Evolutionary conservation across 305 asterid species (phyloP).

Genomic region (Euphrasia arctica): DNA sequence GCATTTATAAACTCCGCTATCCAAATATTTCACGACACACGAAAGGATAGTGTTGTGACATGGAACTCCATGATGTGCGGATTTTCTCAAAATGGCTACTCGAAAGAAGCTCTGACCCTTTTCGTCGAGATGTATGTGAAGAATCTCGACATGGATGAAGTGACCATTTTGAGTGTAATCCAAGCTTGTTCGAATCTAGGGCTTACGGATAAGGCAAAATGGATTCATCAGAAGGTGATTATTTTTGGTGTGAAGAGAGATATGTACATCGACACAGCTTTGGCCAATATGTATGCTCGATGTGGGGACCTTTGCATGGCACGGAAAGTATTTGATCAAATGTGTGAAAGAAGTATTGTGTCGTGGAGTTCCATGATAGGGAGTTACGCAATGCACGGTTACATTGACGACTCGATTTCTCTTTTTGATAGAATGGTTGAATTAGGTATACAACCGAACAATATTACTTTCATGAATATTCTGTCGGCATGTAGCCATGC

Average conservation of each 20-base stretch:
- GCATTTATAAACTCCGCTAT: slow-evolving; percentile 49
- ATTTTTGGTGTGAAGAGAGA: slow-evolving; percentile 50
- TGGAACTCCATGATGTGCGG: slow-evolving; percentile 92
- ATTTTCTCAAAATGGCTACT: slow-evolving; percentile 60
- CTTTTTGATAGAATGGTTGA: slow-evolving; percentile 56
- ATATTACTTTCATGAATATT: slow-evolving; percentile 49
- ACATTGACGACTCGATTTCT: slow-evolving; percentile 30
- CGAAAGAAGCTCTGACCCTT: slow-evolving; percentile 54
- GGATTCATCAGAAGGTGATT: slow-evolving; percentile 75
- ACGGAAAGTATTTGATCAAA: slow-evolving; percentile 50
- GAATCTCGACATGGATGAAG: slow-evolving; percentile 55
- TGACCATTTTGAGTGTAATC: slow-evolving; percentile 62
- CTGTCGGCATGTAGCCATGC: slow-evolving; percentile 12
- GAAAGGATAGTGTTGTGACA: slow-evolving; percentile 42
- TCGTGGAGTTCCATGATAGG: slow-evolving; percentile 27
- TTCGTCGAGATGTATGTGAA: slow-evolving; percentile 50
- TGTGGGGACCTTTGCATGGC: slow-evolving; percentile 76
- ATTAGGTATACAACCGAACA: slow-evolving; percentile 63
- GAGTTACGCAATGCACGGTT: slow-evolving; percentile 24
- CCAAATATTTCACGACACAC: slow-evolving; percentile 38
- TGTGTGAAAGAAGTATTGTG: slow-evolving; percentile 47
- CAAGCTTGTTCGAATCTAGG: slow-evolving; percentile 83
- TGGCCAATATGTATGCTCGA: slow-evolving; percentile 72
- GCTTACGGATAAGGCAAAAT: slow-evolving; percentile 58
- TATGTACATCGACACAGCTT: slow-evolving; percentile 59